phyloP scores from a whole-genome alignment of 176 grass and related monocot species.

The Neostapfia colusana region DNA sequence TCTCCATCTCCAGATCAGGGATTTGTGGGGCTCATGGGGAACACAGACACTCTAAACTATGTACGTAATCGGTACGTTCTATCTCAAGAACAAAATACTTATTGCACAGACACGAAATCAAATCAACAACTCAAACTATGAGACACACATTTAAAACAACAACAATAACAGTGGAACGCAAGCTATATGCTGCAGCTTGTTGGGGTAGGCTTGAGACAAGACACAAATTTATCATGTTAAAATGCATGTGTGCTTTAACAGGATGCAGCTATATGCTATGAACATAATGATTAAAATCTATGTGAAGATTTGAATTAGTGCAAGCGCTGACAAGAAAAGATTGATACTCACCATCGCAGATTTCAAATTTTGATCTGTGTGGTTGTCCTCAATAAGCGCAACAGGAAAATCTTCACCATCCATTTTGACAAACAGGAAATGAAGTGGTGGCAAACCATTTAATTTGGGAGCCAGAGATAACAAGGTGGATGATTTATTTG shows the following conservation, averaged over 20 bases:
- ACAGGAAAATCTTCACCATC: slow-evolving; percentile 42
- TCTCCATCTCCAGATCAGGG: not conserved
- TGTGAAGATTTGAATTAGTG: slow-evolving; percentile 20
- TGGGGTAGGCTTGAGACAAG: not conserved
- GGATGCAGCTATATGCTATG: slow-evolving; percentile 17
- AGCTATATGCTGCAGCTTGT: not conserved
- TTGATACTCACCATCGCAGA: slow-evolving; percentile 47
- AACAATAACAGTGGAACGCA: not conserved
- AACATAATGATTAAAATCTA: slow-evolving; percentile 17
- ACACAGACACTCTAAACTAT: not conserved
- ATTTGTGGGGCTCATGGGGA: slow-evolving; percentile 1
- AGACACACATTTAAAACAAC: not conserved
- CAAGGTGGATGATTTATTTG: slow-evolving; percentile 62
- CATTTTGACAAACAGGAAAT: slow-evolving; percentile 69
- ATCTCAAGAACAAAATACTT: not conserved
- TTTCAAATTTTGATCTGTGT: slow-evolving; percentile 42
- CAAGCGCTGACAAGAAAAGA: not conserved
- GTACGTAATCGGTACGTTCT: not conserved
- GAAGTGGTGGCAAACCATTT: slow-evolving; percentile 61
- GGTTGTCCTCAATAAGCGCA: slow-evolving; percentile 50
- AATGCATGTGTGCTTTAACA: slow-evolving; percentile 1
- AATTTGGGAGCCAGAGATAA: slow-evolving; percentile 59
- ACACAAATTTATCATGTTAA: not conserved
- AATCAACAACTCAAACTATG: not conserved
- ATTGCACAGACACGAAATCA: not conserved